Percentiles rank a stretch among this genome's conserved stretches.
phyloP scores from a whole-genome alignment of 805 yeast species.

The Torulaspora microellipsoides region DNA sequence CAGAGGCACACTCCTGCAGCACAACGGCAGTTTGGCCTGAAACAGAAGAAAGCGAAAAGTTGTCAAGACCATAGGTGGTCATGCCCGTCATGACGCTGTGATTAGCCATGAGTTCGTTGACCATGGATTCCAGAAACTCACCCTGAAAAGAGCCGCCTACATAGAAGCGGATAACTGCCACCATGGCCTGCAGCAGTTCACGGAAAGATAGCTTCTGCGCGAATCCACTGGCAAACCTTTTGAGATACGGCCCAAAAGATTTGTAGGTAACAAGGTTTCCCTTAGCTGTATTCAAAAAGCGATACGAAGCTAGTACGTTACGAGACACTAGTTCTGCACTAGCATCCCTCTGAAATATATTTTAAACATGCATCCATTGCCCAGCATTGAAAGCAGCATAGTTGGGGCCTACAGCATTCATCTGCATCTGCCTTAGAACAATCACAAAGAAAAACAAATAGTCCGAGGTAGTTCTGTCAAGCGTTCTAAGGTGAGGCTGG shows the following conservation, averaged over 20 bases:
- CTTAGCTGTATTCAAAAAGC: not conserved
- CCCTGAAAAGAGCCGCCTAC: not conserved
- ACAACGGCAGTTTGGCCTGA: too few species aligned
- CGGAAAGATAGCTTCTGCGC: not conserved
- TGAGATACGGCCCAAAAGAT: not conserved
- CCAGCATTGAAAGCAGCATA: not conserved
- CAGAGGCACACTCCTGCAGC: too few species aligned
- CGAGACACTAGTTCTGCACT: not conserved
- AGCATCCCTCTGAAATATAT: not conserved
- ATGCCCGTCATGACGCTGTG: not conserved
- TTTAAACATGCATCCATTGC: not conserved
- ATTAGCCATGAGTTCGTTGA: not conserved
- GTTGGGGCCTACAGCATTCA: not conserved
- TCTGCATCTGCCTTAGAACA: slow-evolving; percentile 2
- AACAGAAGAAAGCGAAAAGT: too few species aligned
- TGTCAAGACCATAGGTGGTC: not conserved
- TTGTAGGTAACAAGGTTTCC: not conserved
- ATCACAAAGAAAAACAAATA: slow-evolving; percentile 2
- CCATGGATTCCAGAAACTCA: not conserved
- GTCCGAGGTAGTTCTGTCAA: slow-evolving; percentile 2
- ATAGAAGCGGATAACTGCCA: not conserved
- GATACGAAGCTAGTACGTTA: not conserved
- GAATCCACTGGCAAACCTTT: not conserved
- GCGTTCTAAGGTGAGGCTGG: not conserved
- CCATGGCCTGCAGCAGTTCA: slow-evolving; percentile 4